These are phyloP conservation scores for Leccinum rimulosum DNA, from an alignment of 768 basidiomycete species.

Conservation along the genomic window DNA sequence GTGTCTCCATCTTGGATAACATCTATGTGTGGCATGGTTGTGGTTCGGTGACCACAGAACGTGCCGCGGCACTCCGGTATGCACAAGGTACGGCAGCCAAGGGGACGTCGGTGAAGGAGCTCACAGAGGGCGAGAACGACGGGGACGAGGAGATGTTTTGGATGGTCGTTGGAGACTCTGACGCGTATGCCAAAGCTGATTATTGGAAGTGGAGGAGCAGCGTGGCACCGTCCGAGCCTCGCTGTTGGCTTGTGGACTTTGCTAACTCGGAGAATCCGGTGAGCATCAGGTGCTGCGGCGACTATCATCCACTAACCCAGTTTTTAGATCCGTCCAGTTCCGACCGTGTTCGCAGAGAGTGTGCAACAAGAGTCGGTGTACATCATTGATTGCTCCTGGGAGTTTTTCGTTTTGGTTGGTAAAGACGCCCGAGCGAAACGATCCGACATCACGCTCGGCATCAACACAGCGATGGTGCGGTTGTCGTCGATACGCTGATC, in stretches of 20 bases:
- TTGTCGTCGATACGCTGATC: not conserved
- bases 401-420: slow-evolving; percentile 75
- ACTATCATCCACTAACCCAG: slow-evolving; percentile 2
- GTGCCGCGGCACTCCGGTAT: slow-evolving; percentile 60
- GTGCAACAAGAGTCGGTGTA: slow-evolving; percentile 49
- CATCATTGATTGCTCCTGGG: slow-evolving; percentile 75
- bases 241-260: slow-evolving; percentile 59
- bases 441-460: slow-evolving; percentile 58
- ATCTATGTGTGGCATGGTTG: slow-evolving; percentile 82
- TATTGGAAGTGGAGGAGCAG: slow-evolving; percentile 75
- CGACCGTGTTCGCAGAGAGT: slow-evolving; percentile 41
- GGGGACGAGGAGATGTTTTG: slow-evolving; percentile 77
- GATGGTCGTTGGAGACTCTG: slow-evolving; percentile 77
- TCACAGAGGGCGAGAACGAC: slow-evolving; percentile 64
- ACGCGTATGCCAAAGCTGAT: slow-evolving; percentile 68
- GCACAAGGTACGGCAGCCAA: slow-evolving; percentile 45
- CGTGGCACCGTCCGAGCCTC: slow-evolving; percentile 42
- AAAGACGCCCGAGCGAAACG: slow-evolving; percentile 59
- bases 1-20: slow-evolving; percentile 64
- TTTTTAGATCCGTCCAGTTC: slow-evolving; percentile 45
- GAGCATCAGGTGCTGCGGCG: slow-evolving; percentile 18
- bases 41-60: slow-evolving; percentile 61
- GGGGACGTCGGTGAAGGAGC: slow-evolving; percentile 46
- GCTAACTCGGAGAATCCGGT: slow-evolving; percentile 38
- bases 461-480: slow-evolving; percentile 55